phyloP scores from a whole-genome alignment of 2,329 filamentous ascomycete species.

The Fusarium mundagurra region DNA sequence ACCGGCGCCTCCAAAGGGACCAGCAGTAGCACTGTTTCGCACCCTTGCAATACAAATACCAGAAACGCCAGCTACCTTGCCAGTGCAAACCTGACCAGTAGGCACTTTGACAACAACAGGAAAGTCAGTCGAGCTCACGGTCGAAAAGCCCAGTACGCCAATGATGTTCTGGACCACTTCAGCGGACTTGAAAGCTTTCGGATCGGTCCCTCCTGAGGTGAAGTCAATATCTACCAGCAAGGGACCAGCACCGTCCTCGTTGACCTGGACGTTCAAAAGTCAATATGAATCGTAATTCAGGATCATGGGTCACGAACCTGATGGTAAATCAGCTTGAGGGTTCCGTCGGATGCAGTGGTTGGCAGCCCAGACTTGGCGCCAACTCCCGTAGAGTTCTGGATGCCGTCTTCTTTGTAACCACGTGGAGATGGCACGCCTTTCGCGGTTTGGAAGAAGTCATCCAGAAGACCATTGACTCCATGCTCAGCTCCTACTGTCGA shows the following conservation, averaged over 20 bases:
- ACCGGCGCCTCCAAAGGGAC: not conserved
- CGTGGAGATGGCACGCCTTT: conserved; percentile 8
- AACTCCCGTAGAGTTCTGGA: not conserved
- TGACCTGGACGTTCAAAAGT: not conserved
- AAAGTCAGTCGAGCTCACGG: conserved; percentile 4
- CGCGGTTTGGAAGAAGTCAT: conserved; percentile 2
- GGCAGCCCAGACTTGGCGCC: not conserved
- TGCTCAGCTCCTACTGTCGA: not conserved
- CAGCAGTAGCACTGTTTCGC: conserved; percentile 11
- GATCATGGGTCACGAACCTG: not conserved
- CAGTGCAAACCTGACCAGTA: not conserved
- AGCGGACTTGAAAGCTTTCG: not conserved
- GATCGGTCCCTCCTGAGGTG: conserved; percentile 1
- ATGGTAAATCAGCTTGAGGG: conserved; percentile 10
- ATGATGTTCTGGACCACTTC: not conserved
- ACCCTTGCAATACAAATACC: conserved; percentile 4
- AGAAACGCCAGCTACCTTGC: conserved; percentile 2
- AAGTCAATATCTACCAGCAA: not conserved
- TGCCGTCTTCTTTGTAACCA: not conserved
- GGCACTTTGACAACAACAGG: conserved; percentile 1
- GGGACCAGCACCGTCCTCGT: conserved; percentile 4
- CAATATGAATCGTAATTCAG: not conserved
- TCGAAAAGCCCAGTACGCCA: conserved; percentile 3
- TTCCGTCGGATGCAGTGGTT: not conserved
- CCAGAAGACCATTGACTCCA: not conserved